Evolutionary conservation across 495 filamentous ascomycete genomes (phyloP).

Genomic region (Hyaloscypha variabilis): DNA sequence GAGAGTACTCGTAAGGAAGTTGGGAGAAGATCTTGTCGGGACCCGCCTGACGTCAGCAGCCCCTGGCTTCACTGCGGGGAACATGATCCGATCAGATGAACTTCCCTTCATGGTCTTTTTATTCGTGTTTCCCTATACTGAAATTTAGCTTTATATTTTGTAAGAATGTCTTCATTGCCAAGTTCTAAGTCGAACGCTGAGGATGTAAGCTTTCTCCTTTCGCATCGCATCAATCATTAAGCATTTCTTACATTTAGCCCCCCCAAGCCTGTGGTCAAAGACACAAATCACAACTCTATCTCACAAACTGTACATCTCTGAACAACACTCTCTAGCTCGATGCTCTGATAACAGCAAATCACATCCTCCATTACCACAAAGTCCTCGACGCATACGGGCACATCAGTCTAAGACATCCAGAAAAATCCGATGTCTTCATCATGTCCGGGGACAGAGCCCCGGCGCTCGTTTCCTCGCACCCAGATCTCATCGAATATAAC

Average conservation of each 20-base stretch:
- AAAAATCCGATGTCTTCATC: slow-evolving; percentile 43
- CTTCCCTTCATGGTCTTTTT: neutral
- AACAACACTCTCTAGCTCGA: neutral
- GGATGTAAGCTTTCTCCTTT: neutral
- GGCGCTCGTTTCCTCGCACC: slow-evolving; percentile 41
- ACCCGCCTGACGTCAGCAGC: neutral
- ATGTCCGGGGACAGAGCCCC: slow-evolving; percentile 49
- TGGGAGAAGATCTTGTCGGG: neutral
- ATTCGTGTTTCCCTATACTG: neutral
- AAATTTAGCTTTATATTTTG: neutral
- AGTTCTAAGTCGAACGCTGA: neutral
- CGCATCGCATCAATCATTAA: neutral
- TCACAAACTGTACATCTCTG: neutral
- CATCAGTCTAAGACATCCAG: slow-evolving; percentile 49
- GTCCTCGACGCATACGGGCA: slow-evolving; percentile 59
- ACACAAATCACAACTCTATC: neutral
- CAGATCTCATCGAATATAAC: slow-evolving; percentile 48
- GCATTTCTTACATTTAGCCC: neutral
- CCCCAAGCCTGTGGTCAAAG: neutral
- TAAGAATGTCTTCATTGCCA: neutral
- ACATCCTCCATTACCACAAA: slow-evolving; percentile 32
- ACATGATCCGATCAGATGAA: neutral
- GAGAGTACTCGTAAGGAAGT: neutral
- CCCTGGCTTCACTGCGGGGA: neutral
- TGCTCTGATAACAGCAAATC: neutral